These are phyloP conservation scores for Colletotrichum cordylinicola DNA, from an alignment of 2,329 filamentous ascomycete species.

Conservation along the genomic window DNA sequence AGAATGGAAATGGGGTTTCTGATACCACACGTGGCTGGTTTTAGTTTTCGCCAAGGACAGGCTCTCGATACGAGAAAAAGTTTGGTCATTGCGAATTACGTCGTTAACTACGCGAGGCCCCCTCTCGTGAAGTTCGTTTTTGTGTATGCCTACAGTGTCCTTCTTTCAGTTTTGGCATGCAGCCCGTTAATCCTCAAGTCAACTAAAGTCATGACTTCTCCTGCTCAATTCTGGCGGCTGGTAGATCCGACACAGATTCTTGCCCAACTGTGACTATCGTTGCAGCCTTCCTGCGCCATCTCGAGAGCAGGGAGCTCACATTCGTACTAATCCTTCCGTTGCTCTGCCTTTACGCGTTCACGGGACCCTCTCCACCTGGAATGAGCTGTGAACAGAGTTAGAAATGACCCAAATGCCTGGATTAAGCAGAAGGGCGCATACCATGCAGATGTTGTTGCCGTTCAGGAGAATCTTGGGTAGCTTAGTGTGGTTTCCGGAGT, in stretches of 20 bases:
- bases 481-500: conserved; percentile 85
- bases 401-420: not conserved
- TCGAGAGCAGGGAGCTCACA: not conserved
- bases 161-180: not conserved
- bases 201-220: not conserved
- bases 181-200: not conserved
- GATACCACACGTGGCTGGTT: conserved; percentile 9
- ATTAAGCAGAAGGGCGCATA: conserved; percentile 44
- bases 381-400: conserved; percentile 64
- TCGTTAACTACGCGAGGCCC: not conserved
- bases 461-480: conserved; percentile 95
- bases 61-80: not conserved
- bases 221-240: not conserved
- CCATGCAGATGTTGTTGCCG: conserved; percentile 99
- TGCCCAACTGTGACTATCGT: not conserved
- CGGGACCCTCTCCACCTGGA: conserved; percentile 77
- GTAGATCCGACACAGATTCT: not conserved
- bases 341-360: conserved; percentile 14
- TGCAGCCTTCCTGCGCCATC: not conserved
- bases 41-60: not conserved
- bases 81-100: conserved; percentile 13
- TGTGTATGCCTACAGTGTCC: not conserved
- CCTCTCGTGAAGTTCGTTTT: not conserved
- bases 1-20: conserved; percentile 7
- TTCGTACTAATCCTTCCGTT: not conserved